Conservation (phyloP, 2,329 filamentous ascomycete species). For the Trichoderma gracile region DNA sequence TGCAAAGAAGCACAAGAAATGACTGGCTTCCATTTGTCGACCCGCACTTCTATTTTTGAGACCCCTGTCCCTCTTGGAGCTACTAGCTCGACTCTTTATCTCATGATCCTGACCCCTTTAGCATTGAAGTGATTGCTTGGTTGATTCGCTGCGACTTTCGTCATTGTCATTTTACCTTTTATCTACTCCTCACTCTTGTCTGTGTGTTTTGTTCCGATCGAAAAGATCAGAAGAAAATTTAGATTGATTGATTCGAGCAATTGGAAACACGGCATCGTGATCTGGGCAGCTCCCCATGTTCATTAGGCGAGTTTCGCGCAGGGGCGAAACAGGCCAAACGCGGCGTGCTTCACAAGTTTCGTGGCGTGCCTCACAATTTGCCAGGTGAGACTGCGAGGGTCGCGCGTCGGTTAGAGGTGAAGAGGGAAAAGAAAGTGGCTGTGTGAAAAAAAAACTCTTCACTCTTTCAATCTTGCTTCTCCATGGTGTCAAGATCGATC, state of each 20-base stretch:
- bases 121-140: too few species aligned
- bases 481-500: too few species aligned
- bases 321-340: slow-evolving; percentile 22
- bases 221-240: too few species aligned
- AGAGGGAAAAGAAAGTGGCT: background rate
- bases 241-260: too few species aligned
- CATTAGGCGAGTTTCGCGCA: background rate
- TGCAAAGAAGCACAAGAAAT: too few species aligned
- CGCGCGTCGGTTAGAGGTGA: slow-evolving; percentile 12
- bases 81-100: too few species aligned
- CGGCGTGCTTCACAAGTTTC: slow-evolving; percentile 1
- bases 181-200: background rate
- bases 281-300: too few species aligned
- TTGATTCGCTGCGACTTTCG: too few species aligned
- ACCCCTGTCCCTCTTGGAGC: too few species aligned
- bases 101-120: too few species aligned
- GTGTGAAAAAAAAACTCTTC: background rate
- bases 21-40: background rate
- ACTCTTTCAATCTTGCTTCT: background rate
- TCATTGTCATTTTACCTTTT: too few species aligned
- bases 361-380: slow-evolving; percentile 17
- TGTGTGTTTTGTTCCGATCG: background rate
- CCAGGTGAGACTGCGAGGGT: slow-evolving; percentile 23
- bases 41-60: slow-evolving; percentile 20
- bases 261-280: too few species aligned